phyloP scores from a whole-genome alignment of 2,329 filamentous ascomycete species.

The Pyricularia grisea region DNA sequence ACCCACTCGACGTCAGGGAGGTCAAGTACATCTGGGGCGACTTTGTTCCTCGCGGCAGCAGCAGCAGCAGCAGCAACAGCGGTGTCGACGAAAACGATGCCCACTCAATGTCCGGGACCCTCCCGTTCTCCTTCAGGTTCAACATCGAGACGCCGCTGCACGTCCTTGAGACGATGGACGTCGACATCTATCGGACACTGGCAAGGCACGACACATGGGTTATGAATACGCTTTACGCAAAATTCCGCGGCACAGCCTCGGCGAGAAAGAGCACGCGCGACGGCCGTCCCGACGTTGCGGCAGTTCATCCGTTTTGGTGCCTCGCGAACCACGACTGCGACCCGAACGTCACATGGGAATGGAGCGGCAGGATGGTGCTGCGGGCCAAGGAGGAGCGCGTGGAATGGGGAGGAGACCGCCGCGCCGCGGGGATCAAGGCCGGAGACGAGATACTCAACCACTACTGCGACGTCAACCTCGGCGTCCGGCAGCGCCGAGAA shows the following conservation, averaged over 20 bases:
- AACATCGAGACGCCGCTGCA: slow-evolving; percentile 69
- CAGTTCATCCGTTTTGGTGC: slow-evolving; percentile 94
- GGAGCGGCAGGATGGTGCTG: slow-evolving; percentile 70
- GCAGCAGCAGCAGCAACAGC: background rate
- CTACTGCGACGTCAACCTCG: slow-evolving; percentile 79
- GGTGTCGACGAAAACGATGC: background rate
- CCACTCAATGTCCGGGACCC: slow-evolving; percentile 27
- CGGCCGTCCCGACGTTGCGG: slow-evolving; percentile 80
- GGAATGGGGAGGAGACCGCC: slow-evolving; percentile 24
- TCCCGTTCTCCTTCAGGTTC: slow-evolving; percentile 70
- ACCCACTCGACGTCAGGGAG: slow-evolving; percentile 55
- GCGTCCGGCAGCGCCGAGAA: slow-evolving; percentile 72
- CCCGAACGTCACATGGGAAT: slow-evolving; percentile 92
- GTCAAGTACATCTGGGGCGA: slow-evolving; percentile 64
- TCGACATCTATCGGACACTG: slow-evolving; percentile 59
- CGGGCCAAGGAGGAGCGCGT: slow-evolving; percentile 51
- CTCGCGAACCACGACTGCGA: slow-evolving; percentile 94
- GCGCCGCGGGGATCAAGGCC: slow-evolving; percentile 53
- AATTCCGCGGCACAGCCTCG: slow-evolving; percentile 88
- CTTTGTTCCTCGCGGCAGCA: slow-evolving; percentile 42
- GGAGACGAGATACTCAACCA: slow-evolving; percentile 88
- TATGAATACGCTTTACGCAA: slow-evolving; percentile 84
- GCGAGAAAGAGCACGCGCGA: slow-evolving; percentile 69
- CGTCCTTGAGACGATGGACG: slow-evolving; percentile 74
- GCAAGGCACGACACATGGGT: slow-evolving; percentile 66